Conservation (phyloP, 31 red algal genomes). For the Asparagopsis taxiformis region DNA sequence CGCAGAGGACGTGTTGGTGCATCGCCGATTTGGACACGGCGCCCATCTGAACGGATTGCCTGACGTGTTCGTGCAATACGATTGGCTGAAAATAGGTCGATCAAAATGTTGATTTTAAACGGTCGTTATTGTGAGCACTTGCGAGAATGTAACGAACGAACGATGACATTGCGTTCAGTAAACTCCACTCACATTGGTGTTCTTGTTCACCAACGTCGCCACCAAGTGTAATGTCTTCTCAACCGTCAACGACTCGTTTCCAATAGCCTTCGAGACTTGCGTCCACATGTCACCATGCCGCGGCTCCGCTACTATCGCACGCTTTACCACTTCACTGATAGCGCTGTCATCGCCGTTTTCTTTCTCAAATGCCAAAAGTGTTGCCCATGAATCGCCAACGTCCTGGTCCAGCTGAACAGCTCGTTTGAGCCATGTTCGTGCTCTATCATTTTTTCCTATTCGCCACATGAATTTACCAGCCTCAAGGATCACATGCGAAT, state of each 20-base stretch:
- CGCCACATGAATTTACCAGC: slow-evolving; percentile 52
- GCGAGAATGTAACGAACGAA: neutral
- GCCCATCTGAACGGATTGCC: too few species aligned
- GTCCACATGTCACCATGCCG: slow-evolving; percentile 42
- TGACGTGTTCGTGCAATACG: too few species aligned
- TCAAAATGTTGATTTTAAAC: too few species aligned
- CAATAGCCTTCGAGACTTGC: slow-evolving; percentile 22
- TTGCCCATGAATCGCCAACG: slow-evolving; percentile 70
- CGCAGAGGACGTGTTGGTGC: too few species aligned
- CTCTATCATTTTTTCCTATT: slow-evolving; percentile 37
- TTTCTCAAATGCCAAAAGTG: slow-evolving; percentile 39
- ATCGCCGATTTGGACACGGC: too few species aligned
- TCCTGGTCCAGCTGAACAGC: slow-evolving; percentile 9
- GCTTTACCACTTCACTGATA: slow-evolving; percentile 20
- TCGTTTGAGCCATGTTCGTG: slow-evolving; percentile 55
- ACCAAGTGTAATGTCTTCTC: slow-evolving; percentile 13
- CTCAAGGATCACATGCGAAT: slow-evolving; percentile 51
- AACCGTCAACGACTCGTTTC: slow-evolving; percentile 19
- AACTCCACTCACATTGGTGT: slow-evolving; percentile 1
- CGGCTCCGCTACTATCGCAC: slow-evolving; percentile 1
- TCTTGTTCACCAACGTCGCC: slow-evolving; percentile 10
- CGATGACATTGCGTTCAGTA: neutral
- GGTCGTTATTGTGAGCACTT: too few species aligned
- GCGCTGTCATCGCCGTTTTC: slow-evolving; percentile 6
- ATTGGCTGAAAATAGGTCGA: too few species aligned